phyloP scores from a whole-genome alignment of 768 basidiomycete species.

The Inosperma sp. region DNA sequence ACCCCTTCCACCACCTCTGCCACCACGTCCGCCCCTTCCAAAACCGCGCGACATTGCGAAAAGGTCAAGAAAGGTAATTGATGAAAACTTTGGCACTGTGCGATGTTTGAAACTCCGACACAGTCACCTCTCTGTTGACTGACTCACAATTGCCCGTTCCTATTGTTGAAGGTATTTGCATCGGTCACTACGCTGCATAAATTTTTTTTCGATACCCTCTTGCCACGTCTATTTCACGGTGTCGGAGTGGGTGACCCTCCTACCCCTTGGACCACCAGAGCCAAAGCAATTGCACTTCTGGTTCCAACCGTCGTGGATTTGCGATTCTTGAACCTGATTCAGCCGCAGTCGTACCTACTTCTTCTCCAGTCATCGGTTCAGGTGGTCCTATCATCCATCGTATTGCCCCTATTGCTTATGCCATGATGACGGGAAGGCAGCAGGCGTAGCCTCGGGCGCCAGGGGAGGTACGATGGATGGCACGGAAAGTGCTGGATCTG shows the following conservation, averaged over 20 bases:
- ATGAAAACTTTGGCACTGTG: too few relatives aligned
- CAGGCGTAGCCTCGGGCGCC: too few relatives aligned
- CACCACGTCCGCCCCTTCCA: constrained; percentile 37
- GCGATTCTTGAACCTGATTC: constrained; percentile 20
- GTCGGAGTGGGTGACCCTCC: constrained; percentile 24
- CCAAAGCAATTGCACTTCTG: constrained; percentile 42
- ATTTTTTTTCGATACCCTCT: too few relatives aligned
- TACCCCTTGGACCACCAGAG: constrained; percentile 54
- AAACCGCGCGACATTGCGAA: constrained; percentile 35
- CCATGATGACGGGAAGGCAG: constrained; percentile 34
- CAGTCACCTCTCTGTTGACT: too few relatives aligned
- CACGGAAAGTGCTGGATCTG: constrained; percentile 57
- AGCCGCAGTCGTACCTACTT: constrained; percentile 21
- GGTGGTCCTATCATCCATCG: constrained; percentile 53
- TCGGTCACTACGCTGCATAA: too few relatives aligned
- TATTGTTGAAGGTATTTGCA: too few relatives aligned
- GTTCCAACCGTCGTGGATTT: constrained; percentile 44
- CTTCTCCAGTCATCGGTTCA: constrained; percentile 24
- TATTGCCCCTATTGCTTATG: constrained; percentile 62
- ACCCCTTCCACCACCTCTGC: constrained; percentile 51
- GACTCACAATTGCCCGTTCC: too few relatives aligned
- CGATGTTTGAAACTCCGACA: too few relatives aligned
- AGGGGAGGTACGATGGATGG: too few relatives aligned
- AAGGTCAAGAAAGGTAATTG: constrained; percentile 8
- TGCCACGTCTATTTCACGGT: too few relatives aligned